phyloP scores from a whole-genome alignment of 2,329 filamentous ascomycete genomes.

The Cyphellophora europaea region DNA sequence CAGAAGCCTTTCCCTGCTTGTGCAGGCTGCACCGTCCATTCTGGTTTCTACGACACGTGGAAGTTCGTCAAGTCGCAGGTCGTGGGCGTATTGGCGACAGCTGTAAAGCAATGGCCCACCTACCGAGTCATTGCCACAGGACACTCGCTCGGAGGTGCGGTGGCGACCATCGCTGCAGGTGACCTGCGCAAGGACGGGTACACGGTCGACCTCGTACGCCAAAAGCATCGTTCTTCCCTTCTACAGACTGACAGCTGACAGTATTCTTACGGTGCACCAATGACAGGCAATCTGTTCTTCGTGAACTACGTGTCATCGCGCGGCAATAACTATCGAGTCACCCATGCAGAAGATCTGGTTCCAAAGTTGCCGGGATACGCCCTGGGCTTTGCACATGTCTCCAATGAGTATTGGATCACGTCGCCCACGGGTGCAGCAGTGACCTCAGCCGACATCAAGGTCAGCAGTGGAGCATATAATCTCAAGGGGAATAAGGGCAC shows the following conservation, averaged over 20 bases:
- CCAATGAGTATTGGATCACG: constrained; percentile 33
- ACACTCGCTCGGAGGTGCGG: constrained; percentile 42
- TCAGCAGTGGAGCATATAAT: constrained; percentile 24
- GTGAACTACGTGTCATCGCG: constrained; percentile 29
- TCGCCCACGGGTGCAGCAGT: constrained; percentile 21
- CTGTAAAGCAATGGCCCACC: constrained; percentile 25
- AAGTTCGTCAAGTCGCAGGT: constrained; percentile 26
- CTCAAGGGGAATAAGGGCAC: constrained; percentile 26
- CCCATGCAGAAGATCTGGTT: constrained; percentile 29
- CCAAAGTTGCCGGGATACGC: constrained; percentile 27
- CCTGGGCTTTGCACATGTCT: constrained; percentile 26
- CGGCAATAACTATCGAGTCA: constrained; percentile 27
- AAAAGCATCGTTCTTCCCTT: constrained; percentile 11
- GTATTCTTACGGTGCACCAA: constrained; percentile 35
- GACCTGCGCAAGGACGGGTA: constrained; percentile 34
- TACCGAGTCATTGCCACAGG: constrained; percentile 39
- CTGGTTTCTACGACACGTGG: constrained; percentile 42
- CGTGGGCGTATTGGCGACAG: constrained; percentile 27
- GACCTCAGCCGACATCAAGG: constrained; percentile 23
- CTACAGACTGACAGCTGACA: constrained; percentile 11
- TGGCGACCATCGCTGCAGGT: constrained; percentile 39
- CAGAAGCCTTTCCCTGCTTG: constrained; percentile 31
- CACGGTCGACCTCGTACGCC: constrained; percentile 33
- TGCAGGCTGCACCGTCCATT: constrained; percentile 31
- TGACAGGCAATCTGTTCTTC: constrained; percentile 29